phyloP scores from a whole-genome alignment of 1,284 basidiomycete genomes.

The Trichosporon coremiiforme region DNA sequence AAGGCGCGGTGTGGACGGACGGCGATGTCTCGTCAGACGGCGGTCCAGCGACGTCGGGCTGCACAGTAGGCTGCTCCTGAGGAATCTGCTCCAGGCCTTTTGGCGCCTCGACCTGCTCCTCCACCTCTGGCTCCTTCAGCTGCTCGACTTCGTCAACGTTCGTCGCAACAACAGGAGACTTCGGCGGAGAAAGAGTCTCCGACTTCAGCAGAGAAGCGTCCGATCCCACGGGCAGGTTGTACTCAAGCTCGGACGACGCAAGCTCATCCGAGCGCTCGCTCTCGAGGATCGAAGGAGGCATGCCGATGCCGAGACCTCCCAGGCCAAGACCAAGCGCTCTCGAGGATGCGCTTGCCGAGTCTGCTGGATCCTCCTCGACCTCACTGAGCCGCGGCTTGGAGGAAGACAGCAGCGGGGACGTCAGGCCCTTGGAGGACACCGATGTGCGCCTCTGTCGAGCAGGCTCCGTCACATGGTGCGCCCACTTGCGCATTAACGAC shows the following conservation, averaged over 20 bases:
- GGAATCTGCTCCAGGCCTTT: not conserved
- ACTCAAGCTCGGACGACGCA: not conserved
- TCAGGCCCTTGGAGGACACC: not conserved
- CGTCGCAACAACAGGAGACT: not conserved
- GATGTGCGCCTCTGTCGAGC: conserved; percentile 1
- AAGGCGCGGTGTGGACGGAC: not conserved
- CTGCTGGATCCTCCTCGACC: not conserved
- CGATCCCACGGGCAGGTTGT: not conserved
- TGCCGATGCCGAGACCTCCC: conserved; percentile 4
- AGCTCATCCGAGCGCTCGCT: not conserved
- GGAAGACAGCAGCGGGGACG: not conserved
- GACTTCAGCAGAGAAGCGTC: not conserved
- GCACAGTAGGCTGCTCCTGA: not conserved
- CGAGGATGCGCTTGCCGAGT: not conserved
- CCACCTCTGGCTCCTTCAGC: not conserved
- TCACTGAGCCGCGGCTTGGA: conserved; percentile 3
- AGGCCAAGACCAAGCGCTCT: not conserved
- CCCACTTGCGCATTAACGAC: conserved; percentile 33
- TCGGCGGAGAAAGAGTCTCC: not conserved
- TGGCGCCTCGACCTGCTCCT: not conserved
- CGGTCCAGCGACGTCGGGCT: not conserved
- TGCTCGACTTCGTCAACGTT: not conserved
- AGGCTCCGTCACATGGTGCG: conserved; percentile 22
- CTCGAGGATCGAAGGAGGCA: not conserved
- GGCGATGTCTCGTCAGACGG: not conserved